A percentile compares a stretch with the other conserved stretches of the same genome.
phyloP scores from a whole-genome alignment of 108 stramenopile species.

The Conticribra weissflogii region DNA sequence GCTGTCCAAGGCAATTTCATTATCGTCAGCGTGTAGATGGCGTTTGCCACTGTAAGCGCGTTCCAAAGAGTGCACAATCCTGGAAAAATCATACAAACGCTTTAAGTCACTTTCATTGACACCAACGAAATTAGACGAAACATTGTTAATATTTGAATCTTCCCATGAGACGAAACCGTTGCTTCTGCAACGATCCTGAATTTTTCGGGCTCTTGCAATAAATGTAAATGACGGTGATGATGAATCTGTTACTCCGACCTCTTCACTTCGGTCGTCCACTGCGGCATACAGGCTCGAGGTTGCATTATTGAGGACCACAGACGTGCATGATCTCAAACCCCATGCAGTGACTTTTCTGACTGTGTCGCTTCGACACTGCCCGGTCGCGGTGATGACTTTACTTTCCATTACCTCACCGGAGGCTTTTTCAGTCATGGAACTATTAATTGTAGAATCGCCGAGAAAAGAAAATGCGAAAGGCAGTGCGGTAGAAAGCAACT shows the following conservation, averaged over 20 bases:
- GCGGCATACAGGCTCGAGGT: background rate
- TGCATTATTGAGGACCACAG: slow-evolving; percentile 26
- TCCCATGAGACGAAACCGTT: slow-evolving; percentile 5
- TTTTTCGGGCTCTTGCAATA: slow-evolving; percentile 28
- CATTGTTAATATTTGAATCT: background rate
- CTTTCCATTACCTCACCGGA: no score
- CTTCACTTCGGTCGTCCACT: no score
- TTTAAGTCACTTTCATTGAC: no score
- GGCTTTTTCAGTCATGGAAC: no score
- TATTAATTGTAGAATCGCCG: background rate
- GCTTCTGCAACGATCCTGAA: slow-evolving; percentile 28
- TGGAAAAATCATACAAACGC: no score
- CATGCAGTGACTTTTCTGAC: slow-evolving; percentile 4
- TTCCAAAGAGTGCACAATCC: slow-evolving; percentile 15
- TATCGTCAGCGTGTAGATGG: slow-evolving; percentile 37
- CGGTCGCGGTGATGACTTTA: no score
- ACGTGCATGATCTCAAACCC: slow-evolving; percentile 38
- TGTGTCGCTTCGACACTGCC: background rate
- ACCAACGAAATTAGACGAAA: background rate
- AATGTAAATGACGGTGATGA: slow-evolving; percentile 18
- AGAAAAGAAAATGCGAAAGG: slow-evolving; percentile 52
- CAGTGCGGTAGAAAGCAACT: slow-evolving; percentile 21
- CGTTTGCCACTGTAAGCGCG: slow-evolving; percentile 11
- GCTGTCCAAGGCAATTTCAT: slow-evolving; percentile 62
- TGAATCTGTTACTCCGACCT: no score